phyloP scores from a whole-genome alignment of 495 filamentous ascomycete genomes.

The Podospora appendiculata region DNA sequence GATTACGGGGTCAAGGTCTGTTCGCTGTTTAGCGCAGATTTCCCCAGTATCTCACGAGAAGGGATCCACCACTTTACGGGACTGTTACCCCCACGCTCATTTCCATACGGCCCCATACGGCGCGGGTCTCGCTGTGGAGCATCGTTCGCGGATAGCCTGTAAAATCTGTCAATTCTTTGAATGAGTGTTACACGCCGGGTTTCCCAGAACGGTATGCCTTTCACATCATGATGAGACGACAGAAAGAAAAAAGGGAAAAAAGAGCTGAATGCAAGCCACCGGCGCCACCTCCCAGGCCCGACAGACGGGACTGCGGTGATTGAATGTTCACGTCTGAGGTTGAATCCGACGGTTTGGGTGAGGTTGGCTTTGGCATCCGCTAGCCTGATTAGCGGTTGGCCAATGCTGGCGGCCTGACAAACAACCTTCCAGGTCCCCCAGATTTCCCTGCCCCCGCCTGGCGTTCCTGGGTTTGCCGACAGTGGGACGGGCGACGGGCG shows the following conservation, averaged over 20 bases:
- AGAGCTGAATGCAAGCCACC: background rate
- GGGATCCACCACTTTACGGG: background rate
- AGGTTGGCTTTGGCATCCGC: background rate
- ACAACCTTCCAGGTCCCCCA: background rate
- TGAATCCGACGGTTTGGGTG: background rate
- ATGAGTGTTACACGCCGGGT: background rate
- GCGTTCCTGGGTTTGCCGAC: too few relatives aligned
- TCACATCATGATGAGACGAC: background rate
- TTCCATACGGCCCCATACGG: background rate
- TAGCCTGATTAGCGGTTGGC: background rate
- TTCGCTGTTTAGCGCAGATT: background rate
- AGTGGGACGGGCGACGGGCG: background rate
- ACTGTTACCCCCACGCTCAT: background rate
- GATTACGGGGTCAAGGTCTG: too few relatives aligned
- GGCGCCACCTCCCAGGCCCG: background rate
- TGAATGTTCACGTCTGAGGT: background rate
- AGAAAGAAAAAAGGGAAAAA: background rate
- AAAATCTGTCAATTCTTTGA: background rate
- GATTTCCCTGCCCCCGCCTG: background rate
- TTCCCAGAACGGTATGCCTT: background rate
- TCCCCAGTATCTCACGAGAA: background rate
- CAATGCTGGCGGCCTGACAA: too few relatives aligned
- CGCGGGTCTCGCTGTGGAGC: too few relatives aligned
- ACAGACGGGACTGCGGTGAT: background rate
- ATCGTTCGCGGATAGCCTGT: too few relatives aligned